Conservation (phyloP, 2,329 filamentous ascomycete genomes). For the Sporothrix inflata region DNA sequence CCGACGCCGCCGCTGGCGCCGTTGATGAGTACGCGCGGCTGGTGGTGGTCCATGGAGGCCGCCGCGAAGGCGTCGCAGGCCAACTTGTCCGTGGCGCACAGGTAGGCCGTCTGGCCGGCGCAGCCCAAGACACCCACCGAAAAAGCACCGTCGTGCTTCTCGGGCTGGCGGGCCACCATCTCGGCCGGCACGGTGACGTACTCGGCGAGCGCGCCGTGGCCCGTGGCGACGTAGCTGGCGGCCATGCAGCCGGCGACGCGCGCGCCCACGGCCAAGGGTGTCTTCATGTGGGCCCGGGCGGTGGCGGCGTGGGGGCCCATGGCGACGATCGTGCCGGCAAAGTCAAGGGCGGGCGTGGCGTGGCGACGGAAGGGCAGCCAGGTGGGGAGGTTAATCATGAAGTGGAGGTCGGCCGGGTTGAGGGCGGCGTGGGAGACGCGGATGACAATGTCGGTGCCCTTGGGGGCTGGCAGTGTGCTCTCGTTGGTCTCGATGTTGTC, state of each 20-base stretch:
- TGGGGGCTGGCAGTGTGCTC: conserved; percentile 32
- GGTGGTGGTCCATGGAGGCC: not conserved
- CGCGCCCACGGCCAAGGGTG: conserved; percentile 35
- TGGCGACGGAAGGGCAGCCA: conserved; percentile 41
- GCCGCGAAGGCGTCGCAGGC: conserved; percentile 37
- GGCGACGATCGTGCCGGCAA: conserved; percentile 42
- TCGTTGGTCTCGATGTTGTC: not conserved
- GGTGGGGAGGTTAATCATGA: conserved; percentile 39
- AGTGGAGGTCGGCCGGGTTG: conserved; percentile 44
- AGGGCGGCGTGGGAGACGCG: conserved; percentile 43
- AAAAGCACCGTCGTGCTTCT: not conserved
- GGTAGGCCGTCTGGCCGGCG: conserved; percentile 42
- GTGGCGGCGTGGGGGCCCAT: conserved; percentile 34
- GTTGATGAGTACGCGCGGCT: conserved; percentile 51
- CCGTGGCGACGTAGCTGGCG: conserved; percentile 36
- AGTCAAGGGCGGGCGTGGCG: conserved; percentile 42
- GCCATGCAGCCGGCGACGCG: conserved; percentile 42
- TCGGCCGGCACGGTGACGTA: conserved; percentile 42
- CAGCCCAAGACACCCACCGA: conserved; percentile 41
- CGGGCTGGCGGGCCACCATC: conserved; percentile 39
- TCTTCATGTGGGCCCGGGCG: conserved; percentile 5
- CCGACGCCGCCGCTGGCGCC: conserved; percentile 58
- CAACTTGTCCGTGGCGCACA: conserved; percentile 37
- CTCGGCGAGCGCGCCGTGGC: conserved; percentile 43
- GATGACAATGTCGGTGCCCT: conserved; percentile 38